phyloP scores from a whole-genome alignment of 2,329 filamentous ascomycete genomes.

The Neurospora crassa region DNA sequence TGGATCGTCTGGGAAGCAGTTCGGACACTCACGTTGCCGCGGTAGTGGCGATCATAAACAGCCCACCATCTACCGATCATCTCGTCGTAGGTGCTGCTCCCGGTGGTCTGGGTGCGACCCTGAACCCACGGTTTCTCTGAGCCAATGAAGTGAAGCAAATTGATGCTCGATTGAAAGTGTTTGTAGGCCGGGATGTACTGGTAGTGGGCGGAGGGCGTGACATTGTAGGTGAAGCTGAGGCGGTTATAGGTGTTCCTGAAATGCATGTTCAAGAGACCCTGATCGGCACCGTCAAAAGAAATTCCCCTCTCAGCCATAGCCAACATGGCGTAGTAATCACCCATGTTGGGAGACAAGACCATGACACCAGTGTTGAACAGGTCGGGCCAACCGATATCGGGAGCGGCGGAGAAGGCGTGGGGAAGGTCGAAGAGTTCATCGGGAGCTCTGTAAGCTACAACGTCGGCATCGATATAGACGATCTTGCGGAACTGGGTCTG shows the following conservation, averaged over 20 bases:
- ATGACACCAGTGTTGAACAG: conserved; percentile 98
- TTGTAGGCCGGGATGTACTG: conserved; percentile 93
- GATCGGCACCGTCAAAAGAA: conserved; percentile 95
- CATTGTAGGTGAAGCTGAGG: conserved; percentile 92
- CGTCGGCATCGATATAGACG: conserved; percentile 89
- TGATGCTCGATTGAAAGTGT: conserved; percentile 85
- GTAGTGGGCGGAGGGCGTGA: conserved; percentile 92
- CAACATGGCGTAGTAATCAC: conserved; percentile 76
- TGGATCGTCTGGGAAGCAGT: neutral
- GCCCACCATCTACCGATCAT: conserved; percentile 88
- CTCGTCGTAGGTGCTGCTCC: conserved; percentile 64
- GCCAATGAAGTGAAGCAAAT: conserved; percentile 90
- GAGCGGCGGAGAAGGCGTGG: conserved; percentile 59
- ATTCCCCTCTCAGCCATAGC: conserved; percentile 78
- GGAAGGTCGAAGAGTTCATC: conserved; percentile 77
- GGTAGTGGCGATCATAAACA: conserved; percentile 82
- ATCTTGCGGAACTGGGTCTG: conserved; percentile 84
- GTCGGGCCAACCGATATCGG: conserved; percentile 97
- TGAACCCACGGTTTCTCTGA: conserved; percentile 79
- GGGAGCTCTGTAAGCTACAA: conserved; percentile 80
- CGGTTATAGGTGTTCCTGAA: conserved; percentile 78
- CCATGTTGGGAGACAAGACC: conserved; percentile 77
- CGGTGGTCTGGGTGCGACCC: conserved; percentile 45
- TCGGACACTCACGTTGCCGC: conserved; percentile 34
- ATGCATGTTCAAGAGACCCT: conserved; percentile 91